Base-by-base conservation (phyloP, 352 stramenopile genomes). In the Globisporangium abappressorium region DNA sequence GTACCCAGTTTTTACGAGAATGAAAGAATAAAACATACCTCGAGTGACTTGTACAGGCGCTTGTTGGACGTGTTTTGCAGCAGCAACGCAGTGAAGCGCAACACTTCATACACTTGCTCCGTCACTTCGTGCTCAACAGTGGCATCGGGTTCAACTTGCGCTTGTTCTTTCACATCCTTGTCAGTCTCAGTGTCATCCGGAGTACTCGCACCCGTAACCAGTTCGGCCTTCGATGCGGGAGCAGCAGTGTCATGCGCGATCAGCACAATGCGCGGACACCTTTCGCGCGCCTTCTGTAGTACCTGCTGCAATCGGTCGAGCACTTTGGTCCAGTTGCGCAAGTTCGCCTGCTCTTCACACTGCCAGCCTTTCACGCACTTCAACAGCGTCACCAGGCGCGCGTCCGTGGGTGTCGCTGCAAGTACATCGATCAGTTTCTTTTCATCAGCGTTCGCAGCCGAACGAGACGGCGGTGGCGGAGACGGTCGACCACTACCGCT, bases 41-140 rank as follows among this genome's bases (percentile, higher is more conserved):
- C 82, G 15, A 79, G 62, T 4, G 84, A 91, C 64, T 78, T 75
- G 66, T 89, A 96, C 28, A 84, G 63, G 30, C 88, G 81, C 68
- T 96, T 96, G 70, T 93, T 91, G 6, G 78, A 76, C 2, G 89
- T 76, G 63, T 96, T 96, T 41, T 94, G 85, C 43, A 94, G 78
- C 53, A 96, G 64, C 47, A 92, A 82, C 15, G 82, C 84, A 5
- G 75, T 82, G 64, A 94, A 93, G 3, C 87, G 87, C 68, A 96
- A 65, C 24, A 87, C 73, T 64, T 95, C 81, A 66, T 81, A 85
- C 57, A 93, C 78, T 59, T 81, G 76, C 34, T 87, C 82, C 0
- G 80, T 87, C 43, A 77, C 9, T 22, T 87, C 74, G 22, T 56
- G 68, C 68, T 89, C 80, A 22, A 70, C 36, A 1, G 78, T 64